These are phyloP conservation scores for Phytophthora litchii DNA, from an alignment of 352 stramenopile species.

Conservation along the genomic window DNA sequence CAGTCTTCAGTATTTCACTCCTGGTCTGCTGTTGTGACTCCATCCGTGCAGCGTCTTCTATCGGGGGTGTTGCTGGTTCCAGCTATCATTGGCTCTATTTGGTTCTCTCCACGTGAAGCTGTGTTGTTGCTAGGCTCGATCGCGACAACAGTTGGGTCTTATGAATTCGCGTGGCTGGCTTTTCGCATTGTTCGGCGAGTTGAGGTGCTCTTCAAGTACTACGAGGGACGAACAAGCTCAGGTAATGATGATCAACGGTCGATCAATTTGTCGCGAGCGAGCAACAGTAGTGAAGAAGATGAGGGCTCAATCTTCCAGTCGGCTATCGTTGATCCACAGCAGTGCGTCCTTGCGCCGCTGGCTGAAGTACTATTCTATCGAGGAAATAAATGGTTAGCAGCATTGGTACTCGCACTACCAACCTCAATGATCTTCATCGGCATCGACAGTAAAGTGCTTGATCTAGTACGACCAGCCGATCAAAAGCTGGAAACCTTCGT, in stretches of 20 bases:
- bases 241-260: not conserved
- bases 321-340: not conserved
- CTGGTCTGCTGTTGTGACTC: not conserved
- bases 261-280: slow-evolving; percentile 5
- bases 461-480: slow-evolving; percentile 1
- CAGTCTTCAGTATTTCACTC: slow-evolving; percentile 1
- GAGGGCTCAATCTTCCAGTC: not conserved
- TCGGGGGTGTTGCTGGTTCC: slow-evolving; percentile 8
- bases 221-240: not conserved
- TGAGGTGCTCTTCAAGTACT: slow-evolving; percentile 5
- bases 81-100: slow-evolving; percentile 8
- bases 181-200: slow-evolving; percentile 1
- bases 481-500: slow-evolving; percentile 3
- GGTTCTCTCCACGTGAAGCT: slow-evolving; percentile 7
- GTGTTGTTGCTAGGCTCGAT: not conserved
- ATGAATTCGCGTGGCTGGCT: slow-evolving; percentile 9
- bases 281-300: not conserved
- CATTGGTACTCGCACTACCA: slow-evolving; percentile 5
- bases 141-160: slow-evolving; percentile 5
- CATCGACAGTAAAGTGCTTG: slow-evolving; percentile 5
- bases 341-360: slow-evolving; percentile 2
- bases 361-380: slow-evolving; percentile 8
- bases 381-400: slow-evolving; percentile 12
- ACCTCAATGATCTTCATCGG: slow-evolving; percentile 10
- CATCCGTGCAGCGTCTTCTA: slow-evolving; percentile 2